phyloP scores from a whole-genome alignment of 2,329 filamentous ascomycete genomes.

The Alternaria incomplexa region DNA sequence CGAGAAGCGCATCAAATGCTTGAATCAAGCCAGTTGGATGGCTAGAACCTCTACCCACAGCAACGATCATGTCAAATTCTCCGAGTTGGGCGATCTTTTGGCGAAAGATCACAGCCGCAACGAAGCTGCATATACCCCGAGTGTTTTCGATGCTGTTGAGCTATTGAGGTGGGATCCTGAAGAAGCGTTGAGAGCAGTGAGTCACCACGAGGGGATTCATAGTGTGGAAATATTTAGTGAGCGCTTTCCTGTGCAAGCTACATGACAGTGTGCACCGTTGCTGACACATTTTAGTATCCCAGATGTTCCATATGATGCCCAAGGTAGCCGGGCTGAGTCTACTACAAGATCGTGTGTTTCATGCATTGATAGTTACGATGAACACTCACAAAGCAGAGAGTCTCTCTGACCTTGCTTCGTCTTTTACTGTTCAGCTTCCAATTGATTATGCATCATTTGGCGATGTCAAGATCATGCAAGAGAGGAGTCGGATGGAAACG shows the following conservation, averaged over 20 bases:
- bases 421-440: constrained; percentile 53
- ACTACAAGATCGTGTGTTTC: constrained; percentile 70
- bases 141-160: constrained; percentile 57
- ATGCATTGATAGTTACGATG: constrained; percentile 66
- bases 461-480: constrained; percentile 11
- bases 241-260: constrained; percentile 12
- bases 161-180: constrained; percentile 53
- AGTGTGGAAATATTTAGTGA: constrained; percentile 49
- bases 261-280: not conserved
- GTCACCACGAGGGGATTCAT: constrained; percentile 19
- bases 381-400: constrained; percentile 21
- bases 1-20: constrained; percentile 22
- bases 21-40: constrained; percentile 64
- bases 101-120: constrained; percentile 63
- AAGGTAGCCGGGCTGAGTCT: constrained; percentile 47
- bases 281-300: constrained; percentile 54
- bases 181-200: constrained; percentile 31
- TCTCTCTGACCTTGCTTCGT: constrained; percentile 58
- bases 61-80: constrained; percentile 58
- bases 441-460: constrained; percentile 58
- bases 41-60: constrained; percentile 63
- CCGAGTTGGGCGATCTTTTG: constrained; percentile 67
- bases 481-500: constrained; percentile 21
- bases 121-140: constrained; percentile 65
- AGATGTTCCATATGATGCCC: constrained; percentile 70